Conservation (phyloP, 2,329 filamentous ascomycete species). For the Cercospora janseana region DNA sequence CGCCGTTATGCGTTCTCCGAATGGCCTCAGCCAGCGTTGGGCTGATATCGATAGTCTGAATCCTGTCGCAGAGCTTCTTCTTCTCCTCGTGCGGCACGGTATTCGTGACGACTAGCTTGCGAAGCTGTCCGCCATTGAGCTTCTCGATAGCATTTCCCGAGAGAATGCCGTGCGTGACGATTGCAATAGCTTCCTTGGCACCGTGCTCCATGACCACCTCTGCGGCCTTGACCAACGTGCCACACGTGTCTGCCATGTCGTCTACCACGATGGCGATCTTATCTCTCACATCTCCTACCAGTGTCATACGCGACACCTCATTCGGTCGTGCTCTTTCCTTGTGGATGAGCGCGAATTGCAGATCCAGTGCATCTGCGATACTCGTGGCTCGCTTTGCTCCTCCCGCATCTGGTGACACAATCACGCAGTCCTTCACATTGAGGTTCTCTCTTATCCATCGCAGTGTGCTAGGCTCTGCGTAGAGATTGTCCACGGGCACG, state of each 20-base stretch:
- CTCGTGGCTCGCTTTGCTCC: slow-evolving; percentile 91
- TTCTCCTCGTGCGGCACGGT: slow-evolving; percentile 80
- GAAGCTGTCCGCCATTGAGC: slow-evolving; percentile 73
- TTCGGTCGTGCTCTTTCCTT: slow-evolving; percentile 92
- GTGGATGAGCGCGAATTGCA: slow-evolving; percentile 91
- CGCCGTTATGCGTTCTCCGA: slow-evolving; percentile 66
- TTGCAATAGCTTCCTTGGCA: slow-evolving; percentile 83
- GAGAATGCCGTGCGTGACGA: slow-evolving; percentile 91
- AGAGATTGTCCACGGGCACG: slow-evolving; percentile 74
- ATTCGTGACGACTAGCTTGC: slow-evolving; percentile 84
- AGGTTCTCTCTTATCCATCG: slow-evolving; percentile 90
- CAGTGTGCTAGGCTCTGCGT: slow-evolving; percentile 88
- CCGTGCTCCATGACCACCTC: slow-evolving; percentile 84
- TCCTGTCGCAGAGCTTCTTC: slow-evolving; percentile 71
- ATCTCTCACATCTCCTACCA: slow-evolving; percentile 90
- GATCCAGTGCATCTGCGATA: slow-evolving; percentile 87
- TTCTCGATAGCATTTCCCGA: slow-evolving; percentile 85
- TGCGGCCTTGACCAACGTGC: slow-evolving; percentile 83
- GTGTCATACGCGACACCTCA: slow-evolving; percentile 87
- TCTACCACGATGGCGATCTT: slow-evolving; percentile 95
- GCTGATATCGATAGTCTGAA: slow-evolving; percentile 89
- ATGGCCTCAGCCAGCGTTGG: slow-evolving; percentile 75
- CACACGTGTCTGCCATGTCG: slow-evolving; percentile 96
- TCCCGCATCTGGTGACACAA: slow-evolving; percentile 91
- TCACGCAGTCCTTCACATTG: slow-evolving; percentile 77